Evolutionary conservation across 2,329 filamentous ascomycete species (phyloP), one percentile per base, ranked within the genome.

Genomic region (Apiospora rasikravindrae): DNA sequence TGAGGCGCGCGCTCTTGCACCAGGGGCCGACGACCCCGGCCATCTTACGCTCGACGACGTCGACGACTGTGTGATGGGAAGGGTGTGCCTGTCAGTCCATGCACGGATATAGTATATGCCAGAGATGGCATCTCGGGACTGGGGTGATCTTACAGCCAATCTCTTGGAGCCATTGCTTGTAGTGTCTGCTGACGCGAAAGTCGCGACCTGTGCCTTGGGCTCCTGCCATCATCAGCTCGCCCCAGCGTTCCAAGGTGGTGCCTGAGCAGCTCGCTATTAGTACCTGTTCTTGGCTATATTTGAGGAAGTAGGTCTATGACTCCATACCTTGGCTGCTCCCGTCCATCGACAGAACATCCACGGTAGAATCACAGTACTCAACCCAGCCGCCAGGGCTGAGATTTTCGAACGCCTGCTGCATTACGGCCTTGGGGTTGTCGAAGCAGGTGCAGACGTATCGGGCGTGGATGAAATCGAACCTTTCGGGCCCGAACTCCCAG

Each of bases 21-120:
- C 80, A 81, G 11, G 73, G 73, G 57, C 78, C 79, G 22, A 75
- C 77, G 2, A 78, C 79, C 70, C 77, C 76, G 70, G 76, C 75
- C 70, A 72, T 74, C 24, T 74, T 68, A 33, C 74, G 75, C 71
- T 78, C 72, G 6, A 67, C 24, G 22, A 80, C 75, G 51, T 80
- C 74, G 8, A 73, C 74, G 67, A 78, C 53, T 71, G 22, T 10
- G 11, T 45, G 3, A 14, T 14, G 16, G n/a, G n/a, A n/a, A n/a
- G n/a, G n/a, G n/a, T n/a, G n/a, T n/a, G n/a, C n/a, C n/a, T n/a
- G n/a, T n/a, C n/a, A n/a, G n/a, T n/a, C n/a, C n/a, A n/a, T n/a
- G n/a, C n/a, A n/a, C n/a, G n/a, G n/a, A 19, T 69, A 33, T 33
- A n/a, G 33, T 33, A 33, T 33, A 33, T 33, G 33, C 33, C 33